phyloP scores from a whole-genome alignment of 352 stramenopile genomes.

The Pythium aquatile region DNA sequence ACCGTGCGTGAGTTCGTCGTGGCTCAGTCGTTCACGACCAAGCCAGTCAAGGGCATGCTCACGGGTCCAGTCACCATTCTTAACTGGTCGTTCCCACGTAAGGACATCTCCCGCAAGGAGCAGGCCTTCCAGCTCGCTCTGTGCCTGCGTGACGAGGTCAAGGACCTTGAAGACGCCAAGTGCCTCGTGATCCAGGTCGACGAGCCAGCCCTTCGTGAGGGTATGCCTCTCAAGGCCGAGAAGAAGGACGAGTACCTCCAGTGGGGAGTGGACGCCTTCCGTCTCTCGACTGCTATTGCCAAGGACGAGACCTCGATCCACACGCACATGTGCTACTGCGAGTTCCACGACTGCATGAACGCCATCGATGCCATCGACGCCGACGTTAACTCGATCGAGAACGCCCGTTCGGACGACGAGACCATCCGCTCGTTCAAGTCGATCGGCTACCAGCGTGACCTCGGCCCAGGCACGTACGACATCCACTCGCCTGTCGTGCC shows the following conservation, averaged over 20 bases:
- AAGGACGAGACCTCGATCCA: slow-evolving; percentile 91
- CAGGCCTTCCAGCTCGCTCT: slow-evolving; percentile 90
- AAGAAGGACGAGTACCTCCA: slow-evolving; percentile 85
- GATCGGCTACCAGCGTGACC: slow-evolving; percentile 89
- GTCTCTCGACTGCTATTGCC: slow-evolving; percentile 82
- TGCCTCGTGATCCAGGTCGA: slow-evolving; percentile 92
- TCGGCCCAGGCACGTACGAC: slow-evolving; percentile 92
- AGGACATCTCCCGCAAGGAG: slow-evolving; percentile 88
- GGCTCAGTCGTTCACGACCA: slow-evolving; percentile 87
- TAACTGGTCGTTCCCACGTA: slow-evolving; percentile 94
- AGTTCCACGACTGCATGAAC: slow-evolving; percentile 94
- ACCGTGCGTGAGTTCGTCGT: slow-evolving; percentile 90
- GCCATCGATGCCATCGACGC: slow-evolving; percentile 91
- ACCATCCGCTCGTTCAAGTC: slow-evolving; percentile 88
- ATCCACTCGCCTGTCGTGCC: slow-evolving; percentile 94
- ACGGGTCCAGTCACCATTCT: slow-evolving; percentile 93
- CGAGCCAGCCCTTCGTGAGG: slow-evolving; percentile 90
- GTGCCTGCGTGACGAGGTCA: slow-evolving; percentile 90
- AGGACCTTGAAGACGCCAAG: slow-evolving; percentile 87
- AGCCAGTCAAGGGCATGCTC: slow-evolving; percentile 94
- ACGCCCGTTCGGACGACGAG: slow-evolving; percentile 88
- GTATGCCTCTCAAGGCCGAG: slow-evolving; percentile 84
- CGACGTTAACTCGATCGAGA: slow-evolving; percentile 96
- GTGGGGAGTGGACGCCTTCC: slow-evolving; percentile 85
- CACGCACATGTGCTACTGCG: slow-evolving; percentile 97